Percentiles rank a stretch among this genome's conserved stretches.
Evolutionary conservation across 805 yeast species (phyloP).

Genomic region (Maudiozyma bulderi): DNA sequence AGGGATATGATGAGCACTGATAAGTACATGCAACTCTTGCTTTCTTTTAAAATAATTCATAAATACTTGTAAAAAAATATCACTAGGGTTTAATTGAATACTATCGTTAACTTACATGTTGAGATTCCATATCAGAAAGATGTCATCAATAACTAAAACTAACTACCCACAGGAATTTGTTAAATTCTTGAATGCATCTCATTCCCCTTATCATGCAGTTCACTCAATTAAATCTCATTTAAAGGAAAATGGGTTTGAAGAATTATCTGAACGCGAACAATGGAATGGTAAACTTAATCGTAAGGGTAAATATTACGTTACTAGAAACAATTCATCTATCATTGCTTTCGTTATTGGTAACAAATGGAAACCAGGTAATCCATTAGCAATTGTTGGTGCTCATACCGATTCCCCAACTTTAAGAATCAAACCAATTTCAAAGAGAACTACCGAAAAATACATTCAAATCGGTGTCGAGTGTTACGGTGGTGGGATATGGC

Average conservation of each 20-base stretch:
- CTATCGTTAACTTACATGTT: conserved; percentile 15
- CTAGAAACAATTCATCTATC: conserved; percentile 81
- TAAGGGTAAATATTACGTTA: conserved; percentile 70
- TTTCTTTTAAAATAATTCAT: too few relatives aligned
- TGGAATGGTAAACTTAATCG: conserved; percentile 53
- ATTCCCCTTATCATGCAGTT: conserved; percentile 93
- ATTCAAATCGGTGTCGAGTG: conserved; percentile 87
- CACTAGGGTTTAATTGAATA: neutral
- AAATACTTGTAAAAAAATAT: too few relatives aligned
- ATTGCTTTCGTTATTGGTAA: conserved; percentile 81
- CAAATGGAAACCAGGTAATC: conserved; percentile 64
- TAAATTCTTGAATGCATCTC: conserved; percentile 71
- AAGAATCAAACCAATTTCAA: conserved; percentile 80
- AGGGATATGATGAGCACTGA: too few relatives aligned
- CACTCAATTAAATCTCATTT: conserved; percentile 50
- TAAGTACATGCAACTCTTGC: too few relatives aligned
- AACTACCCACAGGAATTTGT: conserved; percentile 46
- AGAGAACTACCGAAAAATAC: conserved; percentile 60
- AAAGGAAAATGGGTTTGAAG: conserved; percentile 54
- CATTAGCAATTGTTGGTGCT: conserved; percentile 85
- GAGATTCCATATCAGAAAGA: conserved; percentile 19
- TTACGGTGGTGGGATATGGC: conserved; percentile 95
- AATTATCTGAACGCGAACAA: conserved; percentile 56
- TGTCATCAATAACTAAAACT: conserved; percentile 9
- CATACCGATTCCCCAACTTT: conserved; percentile 93